A percentile compares a stretch with the other conserved stretches of the same genome.
Evolutionary conservation across 2,329 filamentous ascomycete genomes (phyloP).

Genomic region (Aspergillus sp.): DNA sequence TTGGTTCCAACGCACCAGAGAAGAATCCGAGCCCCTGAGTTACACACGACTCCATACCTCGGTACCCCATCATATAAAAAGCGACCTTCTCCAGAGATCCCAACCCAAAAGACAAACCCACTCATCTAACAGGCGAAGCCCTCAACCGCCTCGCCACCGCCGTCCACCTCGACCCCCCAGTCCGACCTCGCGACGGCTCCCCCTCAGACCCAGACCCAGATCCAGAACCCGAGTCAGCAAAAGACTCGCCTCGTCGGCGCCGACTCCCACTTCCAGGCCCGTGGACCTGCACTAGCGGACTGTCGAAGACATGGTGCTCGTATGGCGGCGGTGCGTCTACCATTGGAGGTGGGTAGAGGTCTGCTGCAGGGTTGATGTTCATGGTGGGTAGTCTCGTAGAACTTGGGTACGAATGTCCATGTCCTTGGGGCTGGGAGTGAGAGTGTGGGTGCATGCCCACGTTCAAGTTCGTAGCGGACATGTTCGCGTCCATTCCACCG

Average conservation of each 20-base stretch:
- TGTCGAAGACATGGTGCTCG: conserved; percentile 25
- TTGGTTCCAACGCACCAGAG: too few relatives aligned
- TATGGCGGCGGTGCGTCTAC: conserved; percentile 26
- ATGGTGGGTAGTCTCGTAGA: background rate
- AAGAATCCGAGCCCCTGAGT: too few relatives aligned
- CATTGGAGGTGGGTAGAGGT: conserved; percentile 3
- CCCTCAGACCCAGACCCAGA: background rate
- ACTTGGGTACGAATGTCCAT: background rate
- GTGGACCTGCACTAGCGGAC: conserved; percentile 6
- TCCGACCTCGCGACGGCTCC: background rate
- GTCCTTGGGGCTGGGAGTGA: background rate
- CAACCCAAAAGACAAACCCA: background rate
- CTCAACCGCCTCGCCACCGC: conserved; percentile 20
- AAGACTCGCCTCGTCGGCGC: background rate
- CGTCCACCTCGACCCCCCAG: conserved; percentile 23
- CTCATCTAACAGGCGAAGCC: conserved; percentile 3
- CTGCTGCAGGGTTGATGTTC: conserved; percentile 1
- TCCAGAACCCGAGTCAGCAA: background rate
- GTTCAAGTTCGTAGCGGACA: background rate
- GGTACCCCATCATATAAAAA: background rate
- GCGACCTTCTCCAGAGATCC: background rate
- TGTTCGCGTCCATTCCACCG: background rate
- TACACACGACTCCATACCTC: too few relatives aligned
- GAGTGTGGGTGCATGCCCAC: background rate
- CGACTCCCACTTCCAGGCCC: background rate